Evolutionary conservation across 345 rosid species (phyloP).

Genomic region (Erysimum cheiranthoides): DNA sequence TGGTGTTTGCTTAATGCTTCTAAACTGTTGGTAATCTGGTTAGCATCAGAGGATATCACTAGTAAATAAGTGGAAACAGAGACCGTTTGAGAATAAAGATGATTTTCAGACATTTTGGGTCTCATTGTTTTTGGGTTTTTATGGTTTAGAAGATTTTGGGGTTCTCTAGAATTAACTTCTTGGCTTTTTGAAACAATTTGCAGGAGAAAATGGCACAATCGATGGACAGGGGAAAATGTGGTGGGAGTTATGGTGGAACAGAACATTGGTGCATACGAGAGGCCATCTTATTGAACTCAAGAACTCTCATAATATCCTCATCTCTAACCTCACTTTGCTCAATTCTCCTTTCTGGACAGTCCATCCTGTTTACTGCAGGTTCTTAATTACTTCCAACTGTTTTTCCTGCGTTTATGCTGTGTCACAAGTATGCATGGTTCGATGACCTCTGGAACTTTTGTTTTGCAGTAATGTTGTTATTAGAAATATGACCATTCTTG

Average conservation of each 20-base stretch:
- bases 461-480: constrained; percentile 79
- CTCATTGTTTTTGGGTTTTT: background rate
- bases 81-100: background rate
- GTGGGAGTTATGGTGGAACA: constrained; percentile 99
- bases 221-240: constrained; percentile 99
- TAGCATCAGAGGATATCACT: background rate
- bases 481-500: constrained; percentile 82
- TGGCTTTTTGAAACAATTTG: background rate
- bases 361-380: constrained; percentile 99
- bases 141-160: background rate
- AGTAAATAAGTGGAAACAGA: background rate
- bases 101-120: background rate
- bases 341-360: constrained; percentile 98
- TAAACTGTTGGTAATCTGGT: background rate
- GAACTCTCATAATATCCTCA: constrained; percentile 78
- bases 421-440: constrained; percentile 14
- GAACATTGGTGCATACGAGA: constrained; percentile 84
- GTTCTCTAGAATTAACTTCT: background rate
- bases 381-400: constrained; percentile 6
- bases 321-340: constrained; percentile 81
- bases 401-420: background rate
- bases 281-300: constrained; percentile 90
- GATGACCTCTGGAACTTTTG: background rate
- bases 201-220: constrained; percentile 91
- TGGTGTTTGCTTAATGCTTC: background rate